A percentile compares a stretch with the other conserved stretches of the same genome.
Conservation (phyloP, 129 eudicot genomes). For the Mikania micrantha region DNA sequence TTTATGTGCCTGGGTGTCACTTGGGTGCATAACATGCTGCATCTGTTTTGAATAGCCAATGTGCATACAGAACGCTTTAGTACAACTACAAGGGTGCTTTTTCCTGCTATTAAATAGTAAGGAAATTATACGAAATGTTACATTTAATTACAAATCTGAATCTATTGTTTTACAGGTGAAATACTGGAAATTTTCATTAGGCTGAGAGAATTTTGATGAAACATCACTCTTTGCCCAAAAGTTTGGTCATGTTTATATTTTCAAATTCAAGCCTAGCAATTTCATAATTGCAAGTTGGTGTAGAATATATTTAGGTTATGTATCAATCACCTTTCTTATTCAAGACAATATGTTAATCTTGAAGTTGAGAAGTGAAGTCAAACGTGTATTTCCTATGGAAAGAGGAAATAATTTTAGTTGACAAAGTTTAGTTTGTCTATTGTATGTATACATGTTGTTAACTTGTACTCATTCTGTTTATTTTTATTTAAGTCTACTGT, state of each 20-base stretch:
- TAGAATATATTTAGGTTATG: neutral
- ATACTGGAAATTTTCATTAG: neutral
- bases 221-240: neutral
- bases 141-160: neutral
- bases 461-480: neutral
- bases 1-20: neutral
- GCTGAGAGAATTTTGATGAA: neutral
- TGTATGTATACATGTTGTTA: neutral
- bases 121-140: neutral
- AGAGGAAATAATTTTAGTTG: neutral
- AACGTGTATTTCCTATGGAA: neutral
- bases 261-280: neutral
- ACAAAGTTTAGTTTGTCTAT: neutral
- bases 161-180: neutral
- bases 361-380: conserved; percentile 1
- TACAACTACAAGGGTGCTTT: neutral
- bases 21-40: neutral
- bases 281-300: too few species aligned
- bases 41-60: too few species aligned
- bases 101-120: too few species aligned
- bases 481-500: neutral
- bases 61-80: neutral
- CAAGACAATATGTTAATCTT: neutral
- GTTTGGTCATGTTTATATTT: neutral
- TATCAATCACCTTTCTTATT: neutral